These are phyloP conservation scores for Fusarium brevicatenulatum DNA, from an alignment of 2,329 filamentous ascomycete species.

Conservation along the genomic window DNA sequence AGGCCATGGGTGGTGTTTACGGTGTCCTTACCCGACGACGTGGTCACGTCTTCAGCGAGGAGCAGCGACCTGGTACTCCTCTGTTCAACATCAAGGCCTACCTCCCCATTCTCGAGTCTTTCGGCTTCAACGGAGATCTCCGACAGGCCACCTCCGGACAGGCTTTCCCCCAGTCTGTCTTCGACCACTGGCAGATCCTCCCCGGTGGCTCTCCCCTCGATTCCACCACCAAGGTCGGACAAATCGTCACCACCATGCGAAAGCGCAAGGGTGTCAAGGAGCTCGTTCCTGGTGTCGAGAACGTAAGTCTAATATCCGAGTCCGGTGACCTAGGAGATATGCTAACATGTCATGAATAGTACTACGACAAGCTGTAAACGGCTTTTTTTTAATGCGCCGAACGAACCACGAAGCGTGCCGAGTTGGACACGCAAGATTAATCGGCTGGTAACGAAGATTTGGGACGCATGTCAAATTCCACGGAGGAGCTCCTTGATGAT, in stretches of 20 bases:
- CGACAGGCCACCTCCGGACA: slow-evolving; percentile 93
- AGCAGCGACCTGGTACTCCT: slow-evolving; percentile 97
- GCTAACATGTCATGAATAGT: slow-evolving; percentile 62
- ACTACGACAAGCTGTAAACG: slow-evolving; percentile 98
- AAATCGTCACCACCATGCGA: slow-evolving; percentile 87
- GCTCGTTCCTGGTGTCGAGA: slow-evolving; percentile 90
- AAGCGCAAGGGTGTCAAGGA: slow-evolving; percentile 99
- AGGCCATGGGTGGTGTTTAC: slow-evolving; percentile 99
- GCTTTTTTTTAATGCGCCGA: slow-evolving; percentile 54
- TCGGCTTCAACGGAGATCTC: slow-evolving; percentile 98
- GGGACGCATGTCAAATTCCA: slow-evolving; percentile 44
- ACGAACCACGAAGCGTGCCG: slow-evolving; percentile 58
- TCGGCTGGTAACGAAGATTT: slow-evolving; percentile 50
- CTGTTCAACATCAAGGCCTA: slow-evolving; percentile 99
- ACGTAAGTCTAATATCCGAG: slow-evolving; percentile 73
- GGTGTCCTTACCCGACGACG: slow-evolving; percentile 96
- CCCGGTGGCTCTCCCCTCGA: slow-evolving; percentile 94
- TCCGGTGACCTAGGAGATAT: neutral
- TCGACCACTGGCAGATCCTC: slow-evolving; percentile 98
- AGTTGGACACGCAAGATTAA: slow-evolving; percentile 55
- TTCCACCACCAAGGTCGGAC: slow-evolving; percentile 80
- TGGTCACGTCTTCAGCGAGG: slow-evolving; percentile 99
- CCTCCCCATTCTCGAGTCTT: slow-evolving; percentile 95
- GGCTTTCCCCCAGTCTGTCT: slow-evolving; percentile 98
- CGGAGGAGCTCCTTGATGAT: slow-evolving; percentile 42